Conservation (phyloP, 805 yeast species). For the Yamadazyma insecticola region DNA sequence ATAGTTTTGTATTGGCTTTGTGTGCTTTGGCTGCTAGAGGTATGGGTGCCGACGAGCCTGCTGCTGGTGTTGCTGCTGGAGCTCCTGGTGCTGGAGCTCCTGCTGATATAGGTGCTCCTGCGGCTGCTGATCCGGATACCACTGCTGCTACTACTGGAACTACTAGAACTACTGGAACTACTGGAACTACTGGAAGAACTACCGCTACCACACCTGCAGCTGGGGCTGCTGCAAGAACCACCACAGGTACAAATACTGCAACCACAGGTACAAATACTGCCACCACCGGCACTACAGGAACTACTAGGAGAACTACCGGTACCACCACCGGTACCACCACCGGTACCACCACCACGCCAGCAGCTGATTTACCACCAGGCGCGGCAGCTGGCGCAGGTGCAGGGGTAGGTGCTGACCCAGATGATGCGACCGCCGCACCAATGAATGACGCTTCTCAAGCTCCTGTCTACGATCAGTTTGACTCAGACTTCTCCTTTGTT, state of each 20-base stretch:
- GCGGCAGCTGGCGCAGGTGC: constrained; percentile 11
- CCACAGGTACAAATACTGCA: constrained; percentile 7
- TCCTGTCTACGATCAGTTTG: constrained; percentile 13
- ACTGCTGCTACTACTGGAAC: constrained; percentile 14
- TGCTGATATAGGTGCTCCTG: constrained; percentile 8
- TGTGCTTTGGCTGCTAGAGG: constrained; percentile 6
- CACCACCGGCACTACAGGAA: constrained; percentile 11
- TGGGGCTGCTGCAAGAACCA: constrained; percentile 12
- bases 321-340: constrained; percentile 16
- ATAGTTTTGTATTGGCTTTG: constrained; percentile 1
- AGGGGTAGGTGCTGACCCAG: constrained; percentile 13
- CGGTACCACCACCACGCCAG: constrained; percentile 15
- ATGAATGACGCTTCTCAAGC: constrained; percentile 8
- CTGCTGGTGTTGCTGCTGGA: constrained; percentile 10
- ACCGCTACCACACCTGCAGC: constrained; percentile 17
- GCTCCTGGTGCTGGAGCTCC: constrained; percentile 8
- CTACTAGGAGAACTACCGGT: constrained; percentile 13
- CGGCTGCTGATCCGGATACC: constrained; percentile 10
- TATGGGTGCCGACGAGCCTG: constrained; percentile 6
- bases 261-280: constrained; percentile 12
- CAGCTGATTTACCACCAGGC: constrained; percentile 12
- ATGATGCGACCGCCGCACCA: constrained; percentile 10
- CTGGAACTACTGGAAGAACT: constrained; percentile 16
- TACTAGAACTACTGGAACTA: constrained; percentile 14
- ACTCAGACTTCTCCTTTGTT: too few relatives aligned